Percentiles rank a stretch among this genome's conserved stretches.
Conservation (phyloP, 768 basidiomycete species). For the Pleurotus cornucopiae region DNA sequence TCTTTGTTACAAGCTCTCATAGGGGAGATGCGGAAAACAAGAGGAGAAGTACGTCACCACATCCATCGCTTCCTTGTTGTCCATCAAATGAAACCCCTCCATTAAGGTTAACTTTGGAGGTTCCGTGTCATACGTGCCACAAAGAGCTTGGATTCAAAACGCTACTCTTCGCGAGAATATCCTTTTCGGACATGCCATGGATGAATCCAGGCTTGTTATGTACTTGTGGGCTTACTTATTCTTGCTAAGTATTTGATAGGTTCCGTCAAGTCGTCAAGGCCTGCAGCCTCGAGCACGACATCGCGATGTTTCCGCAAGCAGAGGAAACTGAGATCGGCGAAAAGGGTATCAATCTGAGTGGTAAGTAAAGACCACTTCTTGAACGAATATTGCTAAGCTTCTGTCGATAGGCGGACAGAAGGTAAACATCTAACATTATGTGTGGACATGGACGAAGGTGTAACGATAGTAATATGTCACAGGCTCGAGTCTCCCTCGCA, state of each 20-base stretch:
- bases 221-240: not conserved
- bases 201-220: conserved; percentile 42
- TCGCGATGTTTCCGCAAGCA: conserved; percentile 67
- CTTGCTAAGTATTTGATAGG: conserved; percentile 14
- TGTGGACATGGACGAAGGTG: not conserved
- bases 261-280: conserved; percentile 56
- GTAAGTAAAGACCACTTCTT: conserved; percentile 23
- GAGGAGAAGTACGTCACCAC: conserved; percentile 41
- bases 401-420: conserved; percentile 29
- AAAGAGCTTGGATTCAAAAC: conserved; percentile 62
- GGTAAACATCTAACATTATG: conserved; percentile 11
- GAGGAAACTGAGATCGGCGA: conserved; percentile 74
- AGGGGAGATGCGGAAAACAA: conserved; percentile 62
- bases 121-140: conserved; percentile 54
- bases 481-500: conserved; percentile 75
- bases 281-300: conserved; percentile 67
- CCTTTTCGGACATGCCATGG: conserved; percentile 62
- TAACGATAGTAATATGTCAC: conserved; percentile 6
- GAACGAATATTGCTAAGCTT: not conserved
- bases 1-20: conserved; percentile 53
- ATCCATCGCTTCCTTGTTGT: not conserved
- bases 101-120: conserved; percentile 55
- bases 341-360: conserved; percentile 68
- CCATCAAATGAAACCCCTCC: no score
- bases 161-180: conserved; percentile 73